phyloP scores from a whole-genome alignment of 495 filamentous ascomycete genomes.

The Platismatia glauca region DNA sequence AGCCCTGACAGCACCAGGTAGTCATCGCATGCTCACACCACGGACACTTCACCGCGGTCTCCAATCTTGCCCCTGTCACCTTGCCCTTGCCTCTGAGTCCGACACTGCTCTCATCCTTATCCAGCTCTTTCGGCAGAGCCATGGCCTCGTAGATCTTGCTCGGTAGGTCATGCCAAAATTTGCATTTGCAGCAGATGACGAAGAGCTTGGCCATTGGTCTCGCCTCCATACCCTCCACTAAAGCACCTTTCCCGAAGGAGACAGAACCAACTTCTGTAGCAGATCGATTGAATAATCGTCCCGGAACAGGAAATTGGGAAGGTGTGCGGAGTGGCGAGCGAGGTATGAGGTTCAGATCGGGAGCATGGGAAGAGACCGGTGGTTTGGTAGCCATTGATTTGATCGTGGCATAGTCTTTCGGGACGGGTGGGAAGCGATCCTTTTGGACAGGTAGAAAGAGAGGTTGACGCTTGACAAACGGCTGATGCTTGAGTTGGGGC shows the following conservation, averaged over 20 bases:
- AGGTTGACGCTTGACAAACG: slow-evolving; percentile 19
- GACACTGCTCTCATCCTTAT: slow-evolving; percentile 11
- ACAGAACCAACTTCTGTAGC: slow-evolving; percentile 14
- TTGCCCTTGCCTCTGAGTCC: slow-evolving; percentile 7
- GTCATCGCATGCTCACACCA: slow-evolving; percentile 75
- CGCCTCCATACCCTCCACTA: slow-evolving; percentile 23
- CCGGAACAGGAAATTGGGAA: slow-evolving; percentile 12
- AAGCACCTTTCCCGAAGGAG: slow-evolving; percentile 6
- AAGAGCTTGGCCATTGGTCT: slow-evolving; percentile 63
- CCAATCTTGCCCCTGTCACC: slow-evolving; percentile 17
- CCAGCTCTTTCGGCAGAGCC: slow-evolving; percentile 50
- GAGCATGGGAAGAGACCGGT: slow-evolving; percentile 4
- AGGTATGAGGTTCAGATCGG: slow-evolving; percentile 19
- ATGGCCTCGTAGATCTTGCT: slow-evolving; percentile 66
- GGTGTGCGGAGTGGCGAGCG: slow-evolving; percentile 19
- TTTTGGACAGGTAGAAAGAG: slow-evolving; percentile 5
- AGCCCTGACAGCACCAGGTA: slow-evolving; percentile 62
- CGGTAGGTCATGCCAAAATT: slow-evolving; percentile 74
- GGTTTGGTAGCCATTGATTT: slow-evolving; percentile 13
- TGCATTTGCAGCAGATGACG: slow-evolving; percentile 73
- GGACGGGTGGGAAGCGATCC: slow-evolving; percentile 6
- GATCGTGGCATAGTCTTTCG: slow-evolving; percentile 13
- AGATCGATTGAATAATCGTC: slow-evolving; percentile 14
- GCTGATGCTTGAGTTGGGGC: slow-evolving; percentile 27
- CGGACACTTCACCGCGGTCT: slow-evolving; percentile 57